These are phyloP conservation scores for Leavenworthia alabamica DNA, from an alignment of 345 rosid species.

Conservation along the genomic window DNA sequence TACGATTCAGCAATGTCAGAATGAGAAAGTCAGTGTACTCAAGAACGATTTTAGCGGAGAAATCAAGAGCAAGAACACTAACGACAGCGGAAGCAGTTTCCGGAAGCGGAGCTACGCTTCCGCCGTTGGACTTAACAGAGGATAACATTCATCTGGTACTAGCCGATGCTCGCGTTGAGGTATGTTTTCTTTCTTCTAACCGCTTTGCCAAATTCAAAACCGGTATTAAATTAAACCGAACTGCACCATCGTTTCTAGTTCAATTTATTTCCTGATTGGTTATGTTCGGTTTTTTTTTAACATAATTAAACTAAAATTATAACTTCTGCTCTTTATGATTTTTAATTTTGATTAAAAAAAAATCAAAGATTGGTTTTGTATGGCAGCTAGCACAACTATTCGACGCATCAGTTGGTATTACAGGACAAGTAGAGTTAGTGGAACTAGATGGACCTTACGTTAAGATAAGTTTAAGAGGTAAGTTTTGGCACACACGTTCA, in stretches of 20 bases:
- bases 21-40: neutral
- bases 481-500: constrained; percentile 89
- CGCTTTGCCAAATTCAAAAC: neutral
- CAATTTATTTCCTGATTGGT: neutral
- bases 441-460: constrained; percentile 93
- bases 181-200: constrained; percentile 13
- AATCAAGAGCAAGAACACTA: constrained; percentile 11
- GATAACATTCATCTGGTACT: constrained; percentile 62
- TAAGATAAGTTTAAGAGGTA: constrained; percentile 70
- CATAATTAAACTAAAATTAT: neutral
- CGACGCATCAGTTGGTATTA: constrained; percentile 67
- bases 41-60: neutral
- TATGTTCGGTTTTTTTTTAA: neutral
- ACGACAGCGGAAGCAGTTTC: constrained; percentile 34
- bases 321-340: neutral
- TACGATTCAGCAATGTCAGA: constrained; percentile 19
- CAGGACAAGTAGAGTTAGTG: constrained; percentile 75
- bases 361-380: neutral
- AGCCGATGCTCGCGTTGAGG: constrained; percentile 73
- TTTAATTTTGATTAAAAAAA: neutral
- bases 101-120: constrained; percentile 46
- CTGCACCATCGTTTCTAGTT: neutral
- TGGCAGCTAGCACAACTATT: constrained; percentile 74
- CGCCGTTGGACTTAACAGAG: constrained; percentile 82
- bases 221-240: neutral